Conservation (phyloP, 2,329 filamentous ascomycete species). For the Furcasterigmium furcatum region DNA sequence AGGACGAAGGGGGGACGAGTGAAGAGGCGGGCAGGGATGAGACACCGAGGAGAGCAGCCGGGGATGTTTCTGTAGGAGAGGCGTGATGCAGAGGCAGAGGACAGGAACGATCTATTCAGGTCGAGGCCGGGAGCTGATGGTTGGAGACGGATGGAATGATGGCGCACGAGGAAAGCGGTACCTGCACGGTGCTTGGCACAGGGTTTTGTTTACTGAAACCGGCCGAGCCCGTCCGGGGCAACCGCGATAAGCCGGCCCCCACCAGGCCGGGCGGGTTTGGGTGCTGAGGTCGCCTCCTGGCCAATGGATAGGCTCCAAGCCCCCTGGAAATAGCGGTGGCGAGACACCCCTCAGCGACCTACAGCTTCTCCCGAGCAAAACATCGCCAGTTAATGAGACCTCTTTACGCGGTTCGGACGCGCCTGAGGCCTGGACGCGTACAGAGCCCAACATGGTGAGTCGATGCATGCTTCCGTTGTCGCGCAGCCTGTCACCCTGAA, state of each 20-base stretch:
- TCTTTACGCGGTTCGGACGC: slow-evolving; percentile 15
- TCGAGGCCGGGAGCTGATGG: neutral
- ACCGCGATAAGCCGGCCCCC: slow-evolving; percentile 1
- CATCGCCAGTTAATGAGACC: slow-evolving; percentile 2
- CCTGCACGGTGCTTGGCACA: slow-evolving; percentile 1
- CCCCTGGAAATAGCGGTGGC: slow-evolving; percentile 4
- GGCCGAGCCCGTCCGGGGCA: slow-evolving; percentile 3
- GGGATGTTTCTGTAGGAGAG: neutral
- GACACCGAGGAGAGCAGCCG: neutral
- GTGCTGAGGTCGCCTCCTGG: neutral
- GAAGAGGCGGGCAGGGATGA: too few species aligned
- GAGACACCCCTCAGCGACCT: neutral
- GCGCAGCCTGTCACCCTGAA: too few species aligned
- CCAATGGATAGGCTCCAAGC: slow-evolving; percentile 9
- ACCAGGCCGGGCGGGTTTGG: too few species aligned
- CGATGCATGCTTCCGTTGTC: neutral
- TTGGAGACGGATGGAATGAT: neutral
- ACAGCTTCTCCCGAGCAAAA: neutral
- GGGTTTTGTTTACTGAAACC: slow-evolving; percentile 3
- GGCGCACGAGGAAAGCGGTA: neutral
- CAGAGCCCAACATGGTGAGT: slow-evolving; percentile 8
- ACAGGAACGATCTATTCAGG: neutral
- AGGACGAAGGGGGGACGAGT: too few species aligned
- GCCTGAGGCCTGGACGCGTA: neutral
- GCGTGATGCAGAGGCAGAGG: neutral